Evolutionary conservation across 768 basidiomycete species (phyloP).

Genomic region (Naganishia onofrii): DNA sequence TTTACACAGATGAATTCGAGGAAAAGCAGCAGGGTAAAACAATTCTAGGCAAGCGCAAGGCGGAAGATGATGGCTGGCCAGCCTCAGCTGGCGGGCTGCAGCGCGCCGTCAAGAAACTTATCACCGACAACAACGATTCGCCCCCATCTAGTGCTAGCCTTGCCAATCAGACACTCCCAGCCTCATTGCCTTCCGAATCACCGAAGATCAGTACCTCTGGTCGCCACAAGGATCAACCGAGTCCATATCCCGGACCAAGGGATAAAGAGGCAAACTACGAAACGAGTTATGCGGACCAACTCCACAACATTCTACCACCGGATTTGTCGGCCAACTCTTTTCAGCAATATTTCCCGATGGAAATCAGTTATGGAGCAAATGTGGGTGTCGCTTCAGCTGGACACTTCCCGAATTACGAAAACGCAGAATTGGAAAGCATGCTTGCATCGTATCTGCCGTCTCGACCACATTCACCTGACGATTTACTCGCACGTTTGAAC

Average conservation of each 20-base stretch:
- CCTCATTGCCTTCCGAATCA: slow-evolving; percentile 28
- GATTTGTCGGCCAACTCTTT: slow-evolving; percentile 11
- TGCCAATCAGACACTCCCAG: slow-evolving; percentile 31
- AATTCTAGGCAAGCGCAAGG: slow-evolving; percentile 44
- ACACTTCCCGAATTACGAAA: slow-evolving; percentile 35
- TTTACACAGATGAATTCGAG: slow-evolving; percentile 46
- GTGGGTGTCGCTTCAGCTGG: slow-evolving; percentile 21
- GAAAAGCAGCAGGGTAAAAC: slow-evolving; percentile 41
- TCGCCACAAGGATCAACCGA: not conserved
- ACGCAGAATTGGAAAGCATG: slow-evolving; percentile 42
- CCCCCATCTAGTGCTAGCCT: not conserved
- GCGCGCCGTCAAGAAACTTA: slow-evolving; percentile 51
- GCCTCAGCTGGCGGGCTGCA: slow-evolving; percentile 44
- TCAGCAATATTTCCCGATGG: slow-evolving; percentile 35
- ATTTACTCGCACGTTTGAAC: not conserved
- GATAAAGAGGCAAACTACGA: slow-evolving; percentile 9
- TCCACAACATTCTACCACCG: slow-evolving; percentile 5
- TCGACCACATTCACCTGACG: slow-evolving; percentile 17
- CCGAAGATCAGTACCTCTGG: slow-evolving; percentile 10
- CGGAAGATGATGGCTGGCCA: slow-evolving; percentile 30
- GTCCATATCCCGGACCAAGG: not conserved
- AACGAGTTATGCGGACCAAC: not conserved
- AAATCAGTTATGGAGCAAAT: slow-evolving; percentile 32
- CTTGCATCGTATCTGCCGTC: slow-evolving; percentile 43
- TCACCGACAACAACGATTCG: slow-evolving; percentile 36